phyloP scores from a whole-genome alignment of 495 filamentous ascomycete species.

The Trichocladium uniseriatum region DNA sequence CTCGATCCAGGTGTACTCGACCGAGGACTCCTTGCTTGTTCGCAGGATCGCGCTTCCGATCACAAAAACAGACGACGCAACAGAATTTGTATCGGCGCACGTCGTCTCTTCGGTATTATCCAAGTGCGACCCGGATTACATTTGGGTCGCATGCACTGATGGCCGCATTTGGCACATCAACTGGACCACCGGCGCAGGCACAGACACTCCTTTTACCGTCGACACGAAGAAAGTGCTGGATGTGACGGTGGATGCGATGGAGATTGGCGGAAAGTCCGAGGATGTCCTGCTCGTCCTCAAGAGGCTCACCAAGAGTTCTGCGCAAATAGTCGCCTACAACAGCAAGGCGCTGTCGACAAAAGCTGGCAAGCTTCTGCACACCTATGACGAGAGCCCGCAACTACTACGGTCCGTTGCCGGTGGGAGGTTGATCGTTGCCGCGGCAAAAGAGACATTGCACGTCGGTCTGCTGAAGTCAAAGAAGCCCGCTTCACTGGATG shows the following conservation, averaged over 20 bases:
- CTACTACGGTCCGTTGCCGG: slow-evolving; percentile 24
- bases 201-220: slow-evolving; percentile 27
- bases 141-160: slow-evolving; percentile 62
- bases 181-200: slow-evolving; percentile 55
- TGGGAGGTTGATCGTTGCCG: slow-evolving; percentile 29
- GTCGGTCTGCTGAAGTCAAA: slow-evolving; percentile 27
- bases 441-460: slow-evolving; percentile 30
- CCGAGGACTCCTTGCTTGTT: slow-evolving; percentile 66
- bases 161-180: slow-evolving; percentile 64
- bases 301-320: slow-evolving; percentile 15
- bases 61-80: slow-evolving; percentile 15
- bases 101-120: slow-evolving; percentile 53
- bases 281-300: slow-evolving; percentile 41
- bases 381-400: slow-evolving; percentile 23
- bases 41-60: slow-evolving; percentile 46
- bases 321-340: slow-evolving; percentile 37
- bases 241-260: slow-evolving; percentile 36
- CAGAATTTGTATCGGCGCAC: slow-evolving; percentile 18
- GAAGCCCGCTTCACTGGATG: slow-evolving; percentile 18
- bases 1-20: slow-evolving; percentile 72
- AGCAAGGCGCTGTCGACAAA: slow-evolving; percentile 14
- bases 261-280: slow-evolving; percentile 24
- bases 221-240: slow-evolving; percentile 33
- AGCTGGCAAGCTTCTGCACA: slow-evolving; percentile 24
- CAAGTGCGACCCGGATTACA: slow-evolving; percentile 41